These are phyloP conservation scores for Echinosophora koreensis DNA, from an alignment of 306 rosid genomes.

Conservation along the genomic window DNA sequence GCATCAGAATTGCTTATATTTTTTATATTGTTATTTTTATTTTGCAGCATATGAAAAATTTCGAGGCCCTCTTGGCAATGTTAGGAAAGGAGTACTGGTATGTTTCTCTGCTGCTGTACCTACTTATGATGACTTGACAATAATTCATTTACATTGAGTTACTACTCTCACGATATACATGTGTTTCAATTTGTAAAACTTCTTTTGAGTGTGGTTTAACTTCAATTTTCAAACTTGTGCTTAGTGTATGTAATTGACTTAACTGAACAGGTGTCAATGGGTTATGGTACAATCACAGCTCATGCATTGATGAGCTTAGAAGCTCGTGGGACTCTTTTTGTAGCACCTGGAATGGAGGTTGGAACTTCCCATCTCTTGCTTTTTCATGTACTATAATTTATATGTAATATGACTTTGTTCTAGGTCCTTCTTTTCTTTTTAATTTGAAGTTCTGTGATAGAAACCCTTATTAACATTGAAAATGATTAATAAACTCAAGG, in stretches of 20 bases:
- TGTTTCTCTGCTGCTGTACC: conserved; percentile 44
- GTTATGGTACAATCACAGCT: conserved; percentile 80
- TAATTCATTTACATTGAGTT: conserved; percentile 12
- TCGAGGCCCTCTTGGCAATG: conserved; percentile 95
- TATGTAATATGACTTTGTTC: conserved; percentile 22
- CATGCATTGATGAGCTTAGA: conserved; percentile 88
- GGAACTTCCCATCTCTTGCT: conserved; percentile 37
- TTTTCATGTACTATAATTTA: conserved; percentile 24
- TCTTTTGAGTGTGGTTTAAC: conserved; percentile 23
- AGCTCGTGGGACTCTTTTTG: conserved; percentile 95
- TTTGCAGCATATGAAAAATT: conserved; percentile 80
- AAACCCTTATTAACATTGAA: neutral
- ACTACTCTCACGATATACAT: neutral
- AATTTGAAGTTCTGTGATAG: neutral
- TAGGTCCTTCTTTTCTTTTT: neutral
- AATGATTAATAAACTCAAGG: neutral
- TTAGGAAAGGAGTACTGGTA: conserved; percentile 99
- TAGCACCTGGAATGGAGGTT: conserved; percentile 95
- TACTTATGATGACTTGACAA: conserved; percentile 28
- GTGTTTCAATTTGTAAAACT: conserved; percentile 34
- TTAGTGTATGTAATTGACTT: conserved; percentile 12
- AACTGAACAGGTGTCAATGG: conserved; percentile 85
- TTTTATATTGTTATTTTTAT: conserved; percentile 36
- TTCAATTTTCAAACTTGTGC: conserved; percentile 14
- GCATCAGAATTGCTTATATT: neutral